Conservation (phyloP, 306 rosid species). For the Senna tora region DNA sequence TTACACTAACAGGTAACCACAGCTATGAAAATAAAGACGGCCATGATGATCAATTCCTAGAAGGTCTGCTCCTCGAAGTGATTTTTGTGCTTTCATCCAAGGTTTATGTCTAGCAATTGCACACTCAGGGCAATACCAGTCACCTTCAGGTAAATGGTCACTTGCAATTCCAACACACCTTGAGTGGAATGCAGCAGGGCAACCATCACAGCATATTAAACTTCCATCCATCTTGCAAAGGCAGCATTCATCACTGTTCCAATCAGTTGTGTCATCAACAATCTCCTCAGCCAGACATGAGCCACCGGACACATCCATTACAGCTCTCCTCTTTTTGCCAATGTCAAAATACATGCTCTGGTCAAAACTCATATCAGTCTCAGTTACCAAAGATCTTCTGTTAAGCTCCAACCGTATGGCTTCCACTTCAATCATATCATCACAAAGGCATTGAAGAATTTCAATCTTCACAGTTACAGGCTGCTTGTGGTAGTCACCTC, state of each 20-base stretch:
- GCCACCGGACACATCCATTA: constrained; percentile 55
- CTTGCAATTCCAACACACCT: constrained; percentile 78
- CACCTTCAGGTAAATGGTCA: constrained; percentile 90
- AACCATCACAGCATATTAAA: constrained; percentile 98
- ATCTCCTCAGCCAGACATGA: constrained; percentile 59
- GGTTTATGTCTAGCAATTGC: constrained; percentile 62
- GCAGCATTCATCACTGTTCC: constrained; percentile 96
- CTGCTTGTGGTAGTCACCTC: constrained; percentile 71
- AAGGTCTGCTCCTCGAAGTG: constrained; percentile 89
- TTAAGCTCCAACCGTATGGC: constrained; percentile 85
- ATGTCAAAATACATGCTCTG: constrained; percentile 59
- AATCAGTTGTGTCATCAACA: constrained; percentile 66
- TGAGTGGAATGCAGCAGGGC: constrained; percentile 98
- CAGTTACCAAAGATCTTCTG: constrained; percentile 78
- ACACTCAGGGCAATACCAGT: constrained; percentile 99
- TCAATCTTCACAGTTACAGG: constrained; percentile 72
- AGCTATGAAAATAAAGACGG: constrained; percentile 75
- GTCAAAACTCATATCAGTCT: constrained; percentile 64
- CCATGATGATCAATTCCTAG: constrained; percentile 88
- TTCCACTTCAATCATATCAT: constrained; percentile 92
- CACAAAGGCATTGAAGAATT: constrained; percentile 84
- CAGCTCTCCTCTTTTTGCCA: constrained; percentile 67
- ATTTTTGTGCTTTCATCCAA: constrained; percentile 69
- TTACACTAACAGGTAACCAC: constrained; percentile 93
- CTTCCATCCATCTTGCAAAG: constrained; percentile 98